A percentile compares a stretch with the other conserved stretches of the same genome.
phyloP scores from a whole-genome alignment of 257 asterid genomes.

The Solanum sejunctum region DNA sequence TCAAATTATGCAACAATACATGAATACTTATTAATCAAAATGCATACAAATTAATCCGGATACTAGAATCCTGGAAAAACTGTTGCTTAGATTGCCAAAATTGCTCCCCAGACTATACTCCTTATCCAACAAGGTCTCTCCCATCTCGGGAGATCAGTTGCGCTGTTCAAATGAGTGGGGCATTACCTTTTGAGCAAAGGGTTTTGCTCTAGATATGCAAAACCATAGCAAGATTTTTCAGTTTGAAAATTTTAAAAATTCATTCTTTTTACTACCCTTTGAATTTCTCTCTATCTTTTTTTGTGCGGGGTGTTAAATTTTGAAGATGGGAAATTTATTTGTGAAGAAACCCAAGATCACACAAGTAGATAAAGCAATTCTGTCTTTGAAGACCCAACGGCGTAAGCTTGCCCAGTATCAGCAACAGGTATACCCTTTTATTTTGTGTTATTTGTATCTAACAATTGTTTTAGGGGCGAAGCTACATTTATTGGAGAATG shows the following conservation, averaged over 20 bases:
- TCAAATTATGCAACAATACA: too few relatives aligned
- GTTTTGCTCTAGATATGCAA: not conserved
- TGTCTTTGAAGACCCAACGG: slow-evolving; percentile 91
- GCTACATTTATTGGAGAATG: too few relatives aligned
- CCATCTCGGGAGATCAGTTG: not conserved
- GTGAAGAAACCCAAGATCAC: slow-evolving; percentile 93
- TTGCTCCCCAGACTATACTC: not conserved
- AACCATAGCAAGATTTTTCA: not conserved
- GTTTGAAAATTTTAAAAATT: not conserved
- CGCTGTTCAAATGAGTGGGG: too few relatives aligned
- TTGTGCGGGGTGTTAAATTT: not conserved
- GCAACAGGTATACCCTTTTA: slow-evolving; percentile 44
- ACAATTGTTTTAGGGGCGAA: too few relatives aligned
- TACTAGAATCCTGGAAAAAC: too few relatives aligned
- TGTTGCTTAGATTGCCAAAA: too few relatives aligned
- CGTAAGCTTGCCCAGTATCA: slow-evolving; percentile 94
- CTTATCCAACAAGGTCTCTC: not conserved
- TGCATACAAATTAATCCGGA: too few relatives aligned
- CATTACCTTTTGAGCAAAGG: not conserved
- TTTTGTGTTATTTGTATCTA: too few relatives aligned
- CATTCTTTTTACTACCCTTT: not conserved
- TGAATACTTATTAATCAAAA: too few relatives aligned
- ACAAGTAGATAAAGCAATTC: slow-evolving; percentile 86
- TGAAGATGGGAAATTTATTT: slow-evolving; percentile 68
- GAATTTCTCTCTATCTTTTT: not conserved